phyloP scores from a whole-genome alignment of 345 rosid species.

The Noccaea caerulescens region DNA sequence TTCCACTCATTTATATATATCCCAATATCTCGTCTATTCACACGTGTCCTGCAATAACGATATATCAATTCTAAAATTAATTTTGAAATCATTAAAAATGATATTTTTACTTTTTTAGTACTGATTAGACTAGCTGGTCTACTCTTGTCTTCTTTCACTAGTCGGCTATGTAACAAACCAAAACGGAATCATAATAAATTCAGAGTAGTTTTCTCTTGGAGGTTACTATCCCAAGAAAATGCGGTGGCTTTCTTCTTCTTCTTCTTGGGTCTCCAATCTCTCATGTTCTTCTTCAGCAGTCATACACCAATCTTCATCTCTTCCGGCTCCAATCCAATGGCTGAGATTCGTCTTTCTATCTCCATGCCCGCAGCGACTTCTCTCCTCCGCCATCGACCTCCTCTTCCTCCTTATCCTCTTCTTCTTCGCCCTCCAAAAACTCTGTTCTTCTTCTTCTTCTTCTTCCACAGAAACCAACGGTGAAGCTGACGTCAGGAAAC shows the following conservation, averaged over 20 bases:
- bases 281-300: constrained; percentile 30
- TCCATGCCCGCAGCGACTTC: constrained; percentile 81
- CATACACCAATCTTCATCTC: constrained; percentile 39
- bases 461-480: constrained; percentile 3
- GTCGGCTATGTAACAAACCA: constrained; percentile 10
- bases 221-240: not conserved
- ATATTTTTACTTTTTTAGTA: too few relatives aligned
- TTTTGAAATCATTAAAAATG: not conserved
- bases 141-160: constrained; percentile 1
- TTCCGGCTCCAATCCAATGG: constrained; percentile 64
- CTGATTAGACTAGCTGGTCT: not conserved
- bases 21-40: not conserved
- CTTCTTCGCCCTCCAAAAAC: constrained; percentile 42
- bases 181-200: not conserved
- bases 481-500: constrained; percentile 54
- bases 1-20: not conserved
- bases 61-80: too few relatives aligned
- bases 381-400: constrained; percentile 57
- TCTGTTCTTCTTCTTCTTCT: constrained; percentile 29
- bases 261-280: constrained; percentile 39
- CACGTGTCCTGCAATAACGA: constrained; percentile 24
- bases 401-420: constrained; percentile 51
- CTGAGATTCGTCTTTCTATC: constrained; percentile 71
- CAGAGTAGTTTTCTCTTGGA: not conserved
- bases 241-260: constrained; percentile 42